phyloP scores from a whole-genome alignment of 2,329 filamentous ascomycete genomes.

The Juglanconis sp. region DNA sequence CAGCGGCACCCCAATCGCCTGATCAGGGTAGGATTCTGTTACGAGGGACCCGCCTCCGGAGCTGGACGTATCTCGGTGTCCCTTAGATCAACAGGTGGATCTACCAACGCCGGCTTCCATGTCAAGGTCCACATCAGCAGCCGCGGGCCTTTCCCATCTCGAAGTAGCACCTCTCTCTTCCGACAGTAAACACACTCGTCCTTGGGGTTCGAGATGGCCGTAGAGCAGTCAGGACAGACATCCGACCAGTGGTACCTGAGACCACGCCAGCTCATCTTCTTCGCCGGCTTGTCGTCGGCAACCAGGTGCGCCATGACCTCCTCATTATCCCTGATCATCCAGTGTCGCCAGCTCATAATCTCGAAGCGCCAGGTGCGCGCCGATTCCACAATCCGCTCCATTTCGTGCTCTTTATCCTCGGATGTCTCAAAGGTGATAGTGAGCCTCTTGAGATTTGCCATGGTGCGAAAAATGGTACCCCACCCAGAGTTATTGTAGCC shows the following conservation, averaged over 20 bases:
- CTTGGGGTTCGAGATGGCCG: not conserved
- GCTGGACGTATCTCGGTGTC: not conserved
- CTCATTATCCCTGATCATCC: not conserved
- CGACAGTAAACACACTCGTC: not conserved
- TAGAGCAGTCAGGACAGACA: not conserved
- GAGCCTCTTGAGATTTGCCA: conserved; percentile 10
- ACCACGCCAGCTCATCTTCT: conserved; percentile 11
- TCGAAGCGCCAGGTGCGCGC: conserved; percentile 10
- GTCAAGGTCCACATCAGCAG: conserved; percentile 6
- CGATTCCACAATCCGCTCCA: conserved; percentile 8
- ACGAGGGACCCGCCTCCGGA: not conserved
- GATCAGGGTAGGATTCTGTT: not conserved
- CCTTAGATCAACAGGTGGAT: not conserved
- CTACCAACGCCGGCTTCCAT: not conserved
- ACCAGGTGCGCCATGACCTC: not conserved
- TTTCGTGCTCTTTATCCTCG: conserved; percentile 1
- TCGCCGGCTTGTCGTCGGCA: not conserved
- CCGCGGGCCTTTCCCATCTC: not conserved
- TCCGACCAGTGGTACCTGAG: not conserved
- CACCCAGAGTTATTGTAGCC: not conserved
- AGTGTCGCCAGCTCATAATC: conserved; percentile 6
- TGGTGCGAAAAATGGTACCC: not conserved
- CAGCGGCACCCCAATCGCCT: too few relatives aligned
- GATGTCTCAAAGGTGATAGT: conserved; percentile 13
- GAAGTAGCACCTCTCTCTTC: not conserved